Evolutionary conservation across 345 rosid species (phyloP), one percentile per base, ranked within the genome.

Genomic region (Syzygium aqueum): DNA sequence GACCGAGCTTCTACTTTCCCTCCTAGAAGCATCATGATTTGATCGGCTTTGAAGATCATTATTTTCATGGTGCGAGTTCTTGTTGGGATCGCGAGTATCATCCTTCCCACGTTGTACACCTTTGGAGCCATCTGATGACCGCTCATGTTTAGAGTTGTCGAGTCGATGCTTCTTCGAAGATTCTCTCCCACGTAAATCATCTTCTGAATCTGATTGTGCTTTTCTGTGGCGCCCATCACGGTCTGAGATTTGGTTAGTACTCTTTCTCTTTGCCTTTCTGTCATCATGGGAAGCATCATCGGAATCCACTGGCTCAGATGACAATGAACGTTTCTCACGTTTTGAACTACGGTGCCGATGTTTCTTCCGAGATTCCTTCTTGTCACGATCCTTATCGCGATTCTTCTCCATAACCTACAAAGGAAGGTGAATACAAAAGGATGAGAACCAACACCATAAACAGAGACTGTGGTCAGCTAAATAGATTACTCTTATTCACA

Each of bases 281-380:
- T 82, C 89, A 84, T 86, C 91, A 86, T 88, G 90, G 56, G 88
- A 89, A 87, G 82, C 88, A 89, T 91, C 86, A 89, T 91, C 91
- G 22, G 92, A 91, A 88, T 85, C 89, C 14, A 89, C 82, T 85
- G 86, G 84, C 16, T 85, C 88, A 46, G 89, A 88, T 50, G 93
- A 89, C 56, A 91, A 91, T 84, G 91, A 91, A 89, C 88, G 92
- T 86, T 93, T 94, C 86, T 67, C 87, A 89, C 88, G 95, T 92
- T 93, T 97, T 53, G 91, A 88, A 85, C 53, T 85, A 52, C 89
- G 83, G 51, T 87, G 91, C 57, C 67, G 89, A 85, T 90, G 88
- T 92, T 90, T 93, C 91, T 93, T 92, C 54, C 54, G 87, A 28
- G 65, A 90, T 78, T 89, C 90, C 86, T 90, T 92, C 77, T 87